Conservation (phyloP, 2,329 filamentous ascomycete species). For the Esteya vermicola region DNA sequence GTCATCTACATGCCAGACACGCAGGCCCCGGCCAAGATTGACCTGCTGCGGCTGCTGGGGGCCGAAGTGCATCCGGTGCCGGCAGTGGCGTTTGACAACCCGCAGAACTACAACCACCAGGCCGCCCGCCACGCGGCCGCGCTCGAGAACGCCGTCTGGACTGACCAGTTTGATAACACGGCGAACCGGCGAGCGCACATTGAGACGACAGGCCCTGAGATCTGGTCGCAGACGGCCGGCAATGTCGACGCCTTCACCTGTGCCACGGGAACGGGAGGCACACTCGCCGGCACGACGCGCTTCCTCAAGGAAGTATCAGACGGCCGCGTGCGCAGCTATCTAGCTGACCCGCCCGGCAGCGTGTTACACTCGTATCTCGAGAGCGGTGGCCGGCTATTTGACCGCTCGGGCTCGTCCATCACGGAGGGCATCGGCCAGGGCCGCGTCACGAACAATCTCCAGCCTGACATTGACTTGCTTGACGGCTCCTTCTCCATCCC, state of each 20-base stretch:
- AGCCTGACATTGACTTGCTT: slow-evolving; percentile 67
- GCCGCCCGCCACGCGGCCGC: slow-evolving; percentile 77
- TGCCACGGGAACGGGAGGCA: slow-evolving; percentile 84
- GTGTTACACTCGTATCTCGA: slow-evolving; percentile 87
- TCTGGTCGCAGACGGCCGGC: slow-evolving; percentile 83
- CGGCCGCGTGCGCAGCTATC: slow-evolving; percentile 70
- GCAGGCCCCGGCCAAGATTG: slow-evolving; percentile 95
- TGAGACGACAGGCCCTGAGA: slow-evolving; percentile 93
- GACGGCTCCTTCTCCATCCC: slow-evolving; percentile 75
- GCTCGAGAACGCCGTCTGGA: slow-evolving; percentile 87
- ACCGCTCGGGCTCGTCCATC: slow-evolving; percentile 74
- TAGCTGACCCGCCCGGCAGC: slow-evolving; percentile 87
- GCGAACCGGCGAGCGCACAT: slow-evolving; percentile 91
- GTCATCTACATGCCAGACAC: slow-evolving; percentile 99
- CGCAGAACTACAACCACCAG: slow-evolving; percentile 96
- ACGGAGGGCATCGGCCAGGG: slow-evolving; percentile 98
- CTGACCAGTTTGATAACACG: slow-evolving; percentile 95
- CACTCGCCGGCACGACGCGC: slow-evolving; percentile 73
- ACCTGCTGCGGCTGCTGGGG: slow-evolving; percentile 76
- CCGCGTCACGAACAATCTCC: slow-evolving; percentile 86
- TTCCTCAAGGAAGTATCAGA: slow-evolving; percentile 74
- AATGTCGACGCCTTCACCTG: slow-evolving; percentile 90
- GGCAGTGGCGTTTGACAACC: slow-evolving; percentile 88
- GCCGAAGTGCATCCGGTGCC: slow-evolving; percentile 94
- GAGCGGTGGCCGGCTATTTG: slow-evolving; percentile 69